phyloP scores from a whole-genome alignment of 805 yeast genomes.

The Saturnispora serradocipensis region DNA sequence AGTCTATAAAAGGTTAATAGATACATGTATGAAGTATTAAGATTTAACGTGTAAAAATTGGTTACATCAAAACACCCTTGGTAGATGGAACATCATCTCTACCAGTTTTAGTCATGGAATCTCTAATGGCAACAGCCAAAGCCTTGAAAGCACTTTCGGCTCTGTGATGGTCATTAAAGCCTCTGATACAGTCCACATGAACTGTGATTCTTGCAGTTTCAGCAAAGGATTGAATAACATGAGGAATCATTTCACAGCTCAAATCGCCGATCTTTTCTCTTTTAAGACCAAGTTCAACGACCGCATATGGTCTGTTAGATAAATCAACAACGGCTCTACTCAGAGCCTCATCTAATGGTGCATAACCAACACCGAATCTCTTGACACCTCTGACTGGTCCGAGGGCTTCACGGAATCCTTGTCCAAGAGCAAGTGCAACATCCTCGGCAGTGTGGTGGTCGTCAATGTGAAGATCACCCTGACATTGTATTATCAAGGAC shows the following conservation, averaged over 20 bases:
- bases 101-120: conserved; percentile 77
- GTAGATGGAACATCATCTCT: conserved; percentile 90
- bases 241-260: conserved; percentile 96
- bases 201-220: conserved; percentile 83
- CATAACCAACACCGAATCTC: conserved; percentile 87
- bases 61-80: conserved; percentile 81
- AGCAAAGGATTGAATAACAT: conserved; percentile 89
- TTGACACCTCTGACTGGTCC: conserved; percentile 87
- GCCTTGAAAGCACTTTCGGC: conserved; percentile 97
- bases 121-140: conserved; percentile 82
- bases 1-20: neutral
- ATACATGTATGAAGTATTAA: neutral
- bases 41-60: neutral
- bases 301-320: conserved; percentile 88
- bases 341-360: conserved; percentile 94
- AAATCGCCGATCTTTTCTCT: conserved; percentile 91
- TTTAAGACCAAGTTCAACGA: conserved; percentile 78
- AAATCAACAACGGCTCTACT: conserved; percentile 94
- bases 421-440: conserved; percentile 85
- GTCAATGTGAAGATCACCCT: conserved; percentile 91
- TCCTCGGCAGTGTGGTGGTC: conserved; percentile 98
- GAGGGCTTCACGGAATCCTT: conserved; percentile 79
- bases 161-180: conserved; percentile 92
- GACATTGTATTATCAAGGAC: conserved; percentile 82
- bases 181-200: conserved; percentile 91